Evolutionary conservation across 2,329 filamentous ascomycete genomes (phyloP).

Genomic region (Corinectria fuckeliana): DNA sequence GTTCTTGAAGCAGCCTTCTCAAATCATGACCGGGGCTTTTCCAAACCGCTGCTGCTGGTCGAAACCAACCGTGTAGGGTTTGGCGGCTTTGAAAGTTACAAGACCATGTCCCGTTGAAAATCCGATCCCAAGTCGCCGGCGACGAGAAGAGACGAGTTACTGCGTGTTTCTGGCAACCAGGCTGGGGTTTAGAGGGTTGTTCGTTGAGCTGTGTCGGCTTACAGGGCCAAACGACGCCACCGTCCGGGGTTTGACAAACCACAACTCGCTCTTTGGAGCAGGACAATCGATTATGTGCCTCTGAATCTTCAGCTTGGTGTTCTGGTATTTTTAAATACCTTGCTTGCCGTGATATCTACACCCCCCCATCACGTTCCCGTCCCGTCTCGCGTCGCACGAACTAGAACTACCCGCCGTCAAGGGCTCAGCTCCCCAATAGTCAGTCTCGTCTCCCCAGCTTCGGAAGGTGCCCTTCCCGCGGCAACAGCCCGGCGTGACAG

Average conservation of each 20-base stretch:
- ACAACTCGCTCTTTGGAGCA: not conserved
- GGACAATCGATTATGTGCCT: not conserved
- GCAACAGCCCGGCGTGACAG: not conserved
- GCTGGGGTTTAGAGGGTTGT: not conserved
- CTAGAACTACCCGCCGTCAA: not conserved
- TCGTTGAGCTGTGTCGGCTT: slow-evolving; percentile 7
- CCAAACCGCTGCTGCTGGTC: not conserved
- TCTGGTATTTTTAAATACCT: too few relatives aligned
- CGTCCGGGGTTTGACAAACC: not conserved
- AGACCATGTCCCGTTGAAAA: not conserved
- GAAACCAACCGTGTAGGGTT: not conserved
- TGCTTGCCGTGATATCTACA: not conserved
- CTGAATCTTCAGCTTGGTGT: too few relatives aligned
- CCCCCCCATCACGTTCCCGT: not conserved
- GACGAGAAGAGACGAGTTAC: not conserved
- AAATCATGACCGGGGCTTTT: not conserved
- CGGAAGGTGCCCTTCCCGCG: not conserved
- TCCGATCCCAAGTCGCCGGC: too few relatives aligned
- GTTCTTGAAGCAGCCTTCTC: not conserved
- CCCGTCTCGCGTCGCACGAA: not conserved
- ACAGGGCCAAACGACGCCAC: slow-evolving; percentile 7
- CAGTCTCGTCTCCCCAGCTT: not conserved
- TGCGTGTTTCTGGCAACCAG: not conserved
- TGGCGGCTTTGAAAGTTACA: not conserved
- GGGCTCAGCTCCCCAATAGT: not conserved